phyloP scores from a whole-genome alignment of 129 eudicot species.

The Rutidosis leptorrhynchoides region DNA sequence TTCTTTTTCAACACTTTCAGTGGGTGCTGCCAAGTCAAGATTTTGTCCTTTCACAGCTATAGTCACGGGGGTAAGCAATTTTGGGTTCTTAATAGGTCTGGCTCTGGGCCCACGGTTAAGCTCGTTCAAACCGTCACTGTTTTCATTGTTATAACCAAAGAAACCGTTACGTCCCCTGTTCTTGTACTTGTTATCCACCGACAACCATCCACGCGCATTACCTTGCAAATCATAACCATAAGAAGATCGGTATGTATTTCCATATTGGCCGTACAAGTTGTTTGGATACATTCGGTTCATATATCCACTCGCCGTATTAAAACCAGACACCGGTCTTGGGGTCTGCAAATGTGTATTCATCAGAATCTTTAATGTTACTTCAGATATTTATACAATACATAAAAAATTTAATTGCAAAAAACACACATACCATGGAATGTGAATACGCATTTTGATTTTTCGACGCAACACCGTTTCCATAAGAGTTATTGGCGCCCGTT shows the following conservation, averaged over 20 bases:
- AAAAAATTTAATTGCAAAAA: neutral
- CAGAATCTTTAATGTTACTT: neutral
- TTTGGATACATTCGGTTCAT: slow-evolving; percentile 45
- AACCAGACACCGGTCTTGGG: slow-evolving; percentile 45
- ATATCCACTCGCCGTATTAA: slow-evolving; percentile 44
- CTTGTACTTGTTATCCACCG: slow-evolving; percentile 60
- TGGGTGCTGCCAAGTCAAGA: slow-evolving; percentile 25
- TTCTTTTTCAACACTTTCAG: slow-evolving; percentile 26
- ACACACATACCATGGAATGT: neutral
- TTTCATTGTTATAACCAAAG: slow-evolving; percentile 50
- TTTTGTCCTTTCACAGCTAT: no score
- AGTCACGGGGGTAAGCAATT: slow-evolving; percentile 39
- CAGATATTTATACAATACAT: no score
- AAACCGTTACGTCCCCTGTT: slow-evolving; percentile 56
- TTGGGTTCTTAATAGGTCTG: slow-evolving; percentile 43
- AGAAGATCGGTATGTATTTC: slow-evolving; percentile 42
- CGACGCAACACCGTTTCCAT: slow-evolving; percentile 29
- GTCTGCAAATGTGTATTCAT: slow-evolving; percentile 22
- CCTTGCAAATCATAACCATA: slow-evolving; percentile 41
- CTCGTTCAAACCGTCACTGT: slow-evolving; percentile 65
- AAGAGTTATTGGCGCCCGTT: slow-evolving; percentile 19
- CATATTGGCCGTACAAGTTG: slow-evolving; percentile 47
- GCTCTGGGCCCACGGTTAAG: slow-evolving; percentile 67
- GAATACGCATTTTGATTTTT: slow-evolving; percentile 44
- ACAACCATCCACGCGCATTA: slow-evolving; percentile 48